Conservation (phyloP, 345 rosid species). For the Leavenworthia alabamica region DNA sequence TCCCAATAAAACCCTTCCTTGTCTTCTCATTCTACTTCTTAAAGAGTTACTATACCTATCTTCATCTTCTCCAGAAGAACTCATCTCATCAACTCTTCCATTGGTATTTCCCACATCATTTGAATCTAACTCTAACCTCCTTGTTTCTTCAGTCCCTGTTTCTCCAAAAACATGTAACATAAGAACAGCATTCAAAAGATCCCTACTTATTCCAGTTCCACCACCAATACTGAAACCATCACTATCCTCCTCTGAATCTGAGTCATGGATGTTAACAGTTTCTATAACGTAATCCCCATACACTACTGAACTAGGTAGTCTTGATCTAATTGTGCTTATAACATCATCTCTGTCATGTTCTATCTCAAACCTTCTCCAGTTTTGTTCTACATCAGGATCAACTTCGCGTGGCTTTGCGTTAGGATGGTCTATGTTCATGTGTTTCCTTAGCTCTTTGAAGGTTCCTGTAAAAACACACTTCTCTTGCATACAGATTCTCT, state of each 20-base stretch:
- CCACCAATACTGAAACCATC: slow-evolving; percentile 21
- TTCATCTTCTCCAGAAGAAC: slow-evolving; percentile 41
- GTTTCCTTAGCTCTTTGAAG: slow-evolving; percentile 87
- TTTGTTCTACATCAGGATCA: slow-evolving; percentile 76
- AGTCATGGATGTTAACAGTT: slow-evolving; percentile 41
- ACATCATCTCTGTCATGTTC: slow-evolving; percentile 71
- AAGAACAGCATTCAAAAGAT: slow-evolving; percentile 56
- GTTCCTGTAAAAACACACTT: slow-evolving; percentile 63
- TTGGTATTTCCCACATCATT: no score
- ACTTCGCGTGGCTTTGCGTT: slow-evolving; percentile 68
- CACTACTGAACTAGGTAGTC: slow-evolving; percentile 84
- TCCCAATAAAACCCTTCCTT: slow-evolving; percentile 52
- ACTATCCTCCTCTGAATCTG: slow-evolving; percentile 43
- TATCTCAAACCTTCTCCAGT: slow-evolving; percentile 71
- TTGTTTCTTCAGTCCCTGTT: no score
- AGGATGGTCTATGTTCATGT: slow-evolving; percentile 76
- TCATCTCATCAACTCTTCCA: no score
- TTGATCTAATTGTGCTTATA: slow-evolving; percentile 71
- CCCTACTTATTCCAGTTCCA: slow-evolving; percentile 55
- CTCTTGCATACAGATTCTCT: slow-evolving; percentile 93
- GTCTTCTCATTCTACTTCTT: slow-evolving; percentile 58
- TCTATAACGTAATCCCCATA: slow-evolving; percentile 81
- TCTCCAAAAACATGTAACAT: slow-evolving; percentile 72
- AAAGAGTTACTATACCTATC: slow-evolving; percentile 43
- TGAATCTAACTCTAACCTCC: no score